Base-by-base conservation (phyloP, 169 alveolate genomes). In the Plasmodium blacklocki region DNA sequence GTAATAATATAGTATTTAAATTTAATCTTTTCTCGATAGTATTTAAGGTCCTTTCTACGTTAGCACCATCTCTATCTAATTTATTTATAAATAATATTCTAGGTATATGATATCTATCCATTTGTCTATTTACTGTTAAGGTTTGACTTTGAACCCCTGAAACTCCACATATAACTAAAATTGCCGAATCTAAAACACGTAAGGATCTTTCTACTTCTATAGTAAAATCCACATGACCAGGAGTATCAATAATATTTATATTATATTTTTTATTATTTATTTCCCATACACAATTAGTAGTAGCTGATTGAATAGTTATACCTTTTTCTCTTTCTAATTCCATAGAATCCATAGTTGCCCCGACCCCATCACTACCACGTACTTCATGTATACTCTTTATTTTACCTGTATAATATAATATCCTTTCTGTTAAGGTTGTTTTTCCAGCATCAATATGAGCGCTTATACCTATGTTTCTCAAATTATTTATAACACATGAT, bases 221-320 rank as follows among this genome's bases (percentile, higher is more conserved):
- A 15, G 99, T 97, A 93, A 98, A 98, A 94, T 98, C 99, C 50
- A 98, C 99, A 95, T 98, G 99, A 5, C 99, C 99, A 45, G 99
- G 99, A 3, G 99, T 98, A 91, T 98, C 99, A 80, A 98, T 98
- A 63, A 98, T 95, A 90, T 98, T 98, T 32, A 98, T 93, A 66
- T 89, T 93, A 78, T 92, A 93, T 58, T 90, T 96, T 63, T 60
- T 78, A 21, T 88, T 45, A 21, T 72, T 68, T 47, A 85, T 67
- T 9, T 92, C 92, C 99, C 99, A 98, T 50, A 93, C 93, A 74
- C 97, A 94, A 70, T 94, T 96, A 7, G 99, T 98, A 21, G 99
- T 99, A 8, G 99, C 99, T 56, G 98, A 94, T 66, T 97, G 96
- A 59, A 98, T 98, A 39, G 99, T 98, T 67, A 98, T 98, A 32